Percentiles rank a stretch among this genome's conserved stretches.
Evolutionary conservation across 2,329 filamentous ascomycete species (phyloP).

Genomic region (Didymella pomorum): DNA sequence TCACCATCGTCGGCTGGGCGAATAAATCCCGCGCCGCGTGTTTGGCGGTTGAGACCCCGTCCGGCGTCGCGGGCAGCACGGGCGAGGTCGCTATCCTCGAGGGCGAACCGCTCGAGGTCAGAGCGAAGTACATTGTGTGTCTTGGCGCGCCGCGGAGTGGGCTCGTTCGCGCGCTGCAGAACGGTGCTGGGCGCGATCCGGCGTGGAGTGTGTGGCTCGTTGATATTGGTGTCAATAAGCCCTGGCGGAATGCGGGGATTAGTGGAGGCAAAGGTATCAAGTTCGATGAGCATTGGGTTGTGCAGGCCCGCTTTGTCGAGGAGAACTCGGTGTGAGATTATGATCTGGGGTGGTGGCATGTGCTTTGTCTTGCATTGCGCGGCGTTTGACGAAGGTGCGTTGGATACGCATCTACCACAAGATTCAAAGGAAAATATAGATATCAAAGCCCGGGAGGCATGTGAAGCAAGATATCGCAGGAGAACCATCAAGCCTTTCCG

Average conservation of each 20-base stretch:
- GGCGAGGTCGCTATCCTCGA: slow-evolving; percentile 69
- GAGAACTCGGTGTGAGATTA: slow-evolving; percentile 16
- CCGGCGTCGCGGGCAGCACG: slow-evolving; percentile 81
- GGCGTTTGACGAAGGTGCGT: slow-evolving; percentile 23
- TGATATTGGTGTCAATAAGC: slow-evolving; percentile 85
- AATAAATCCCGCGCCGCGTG: slow-evolving; percentile 83
- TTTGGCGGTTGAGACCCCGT: slow-evolving; percentile 92
- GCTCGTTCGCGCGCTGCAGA: slow-evolving; percentile 76
- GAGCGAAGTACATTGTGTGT: slow-evolving; percentile 82
- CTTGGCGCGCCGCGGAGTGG: slow-evolving; percentile 89
- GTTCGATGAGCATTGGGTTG: slow-evolving; percentile 87
- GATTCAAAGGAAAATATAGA: slow-evolving; percentile 8
- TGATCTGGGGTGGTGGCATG: background rate
- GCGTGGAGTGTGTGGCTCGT: slow-evolving; percentile 84
- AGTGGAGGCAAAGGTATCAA: slow-evolving; percentile 84
- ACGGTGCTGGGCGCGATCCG: slow-evolving; percentile 59
- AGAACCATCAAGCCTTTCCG: too few species aligned
- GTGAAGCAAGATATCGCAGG: background rate
- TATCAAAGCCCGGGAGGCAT: slow-evolving; percentile 18
- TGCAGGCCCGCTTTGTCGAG: slow-evolving; percentile 66
- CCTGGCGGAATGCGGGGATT: slow-evolving; percentile 85
- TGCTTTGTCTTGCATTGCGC: slow-evolving; percentile 31
- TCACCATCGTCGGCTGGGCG: slow-evolving; percentile 92
- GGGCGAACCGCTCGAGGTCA: slow-evolving; percentile 79
- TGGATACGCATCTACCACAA: slow-evolving; percentile 5